Evolutionary conservation across 164 flowering plant genomes (phyloP).

Genomic region (Aristolochia fimbriata): DNA sequence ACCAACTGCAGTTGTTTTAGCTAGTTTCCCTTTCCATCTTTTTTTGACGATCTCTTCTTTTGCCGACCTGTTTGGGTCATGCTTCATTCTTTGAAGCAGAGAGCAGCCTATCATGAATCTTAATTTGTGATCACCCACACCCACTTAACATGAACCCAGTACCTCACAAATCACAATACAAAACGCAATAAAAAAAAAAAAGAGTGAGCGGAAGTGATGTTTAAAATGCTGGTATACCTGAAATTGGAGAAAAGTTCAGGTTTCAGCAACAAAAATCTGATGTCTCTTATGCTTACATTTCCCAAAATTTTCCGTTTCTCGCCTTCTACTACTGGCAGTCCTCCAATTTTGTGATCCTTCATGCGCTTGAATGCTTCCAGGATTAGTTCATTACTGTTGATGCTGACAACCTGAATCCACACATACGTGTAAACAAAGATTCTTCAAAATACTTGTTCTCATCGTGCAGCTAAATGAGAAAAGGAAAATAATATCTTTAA

Average conservation of each 20-base stretch:
- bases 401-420: slow-evolving; percentile 45
- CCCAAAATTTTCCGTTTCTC: slow-evolving; percentile 54
- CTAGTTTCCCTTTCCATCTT: too few relatives aligned
- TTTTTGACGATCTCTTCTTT: too few relatives aligned
- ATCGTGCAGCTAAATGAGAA: too few relatives aligned
- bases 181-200: neutral
- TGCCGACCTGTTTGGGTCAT: too few relatives aligned
- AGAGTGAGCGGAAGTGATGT: neutral
- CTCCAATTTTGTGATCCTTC: slow-evolving; percentile 80
- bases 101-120: too few relatives aligned
- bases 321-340: slow-evolving; percentile 77
- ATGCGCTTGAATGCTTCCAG: slow-evolving; percentile 88
- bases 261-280: slow-evolving; percentile 63
- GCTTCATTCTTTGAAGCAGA: too few relatives aligned
- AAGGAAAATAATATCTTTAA: too few relatives aligned
- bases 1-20: too few relatives aligned
- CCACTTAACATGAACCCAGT: too few relatives aligned
- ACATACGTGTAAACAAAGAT: too few relatives aligned
- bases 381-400: slow-evolving; percentile 44
- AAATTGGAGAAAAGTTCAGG: slow-evolving; percentile 74
- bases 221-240: slow-evolving; percentile 46
- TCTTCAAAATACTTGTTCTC: neutral
- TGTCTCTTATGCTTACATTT: slow-evolving; percentile 75
- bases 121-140: too few relatives aligned
- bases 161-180: too few relatives aligned